Percentiles rank a stretch among this genome's conserved stretches.
These are phyloP conservation scores for Solanum appendiculatum DNA, from an alignment of 257 asterid species.

Conservation along the genomic window DNA sequence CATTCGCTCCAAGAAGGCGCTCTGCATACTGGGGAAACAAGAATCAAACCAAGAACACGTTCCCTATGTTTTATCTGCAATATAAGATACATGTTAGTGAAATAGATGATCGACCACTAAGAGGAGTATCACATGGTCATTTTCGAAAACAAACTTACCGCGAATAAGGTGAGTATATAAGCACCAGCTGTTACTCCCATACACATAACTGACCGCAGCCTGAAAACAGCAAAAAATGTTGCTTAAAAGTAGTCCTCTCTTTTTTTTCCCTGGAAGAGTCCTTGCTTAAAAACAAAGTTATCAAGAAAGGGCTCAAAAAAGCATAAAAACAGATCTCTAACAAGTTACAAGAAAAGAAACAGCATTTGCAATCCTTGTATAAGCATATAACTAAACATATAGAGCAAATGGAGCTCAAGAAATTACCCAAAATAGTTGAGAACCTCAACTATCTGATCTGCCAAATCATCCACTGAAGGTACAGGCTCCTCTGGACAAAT, in stretches of 20 bases:
- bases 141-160: slow-evolving; percentile 39
- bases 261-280: background rate
- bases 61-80: slow-evolving; percentile 69
- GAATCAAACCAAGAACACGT: slow-evolving; percentile 84
- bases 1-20: slow-evolving; percentile 92
- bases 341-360: background rate
- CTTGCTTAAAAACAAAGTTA: slow-evolving; percentile 3
- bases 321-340: background rate
- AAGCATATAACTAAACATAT: background rate
- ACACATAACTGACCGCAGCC: slow-evolving; percentile 91
- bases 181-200: slow-evolving; percentile 97
- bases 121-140: background rate
- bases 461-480: slow-evolving; percentile 68
- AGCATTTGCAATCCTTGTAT: background rate
- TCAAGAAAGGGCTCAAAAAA: background rate
- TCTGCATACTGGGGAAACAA: slow-evolving; percentile 83
- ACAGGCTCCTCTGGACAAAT: slow-evolving; percentile 42
- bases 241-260: background rate
- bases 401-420: background rate
- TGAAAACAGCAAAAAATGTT: slow-evolving; percentile 23
- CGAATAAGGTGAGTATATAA: slow-evolving; percentile 71
- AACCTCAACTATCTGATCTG: slow-evolving; percentile 85
- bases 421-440: slow-evolving; percentile 73
- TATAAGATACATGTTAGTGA: background rate
- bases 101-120: background rate